Evolutionary conservation across 441 rosid species (phyloP), one percentile per base, ranked within the genome.

Genomic region (Arabidopsis lyrata): DNA sequence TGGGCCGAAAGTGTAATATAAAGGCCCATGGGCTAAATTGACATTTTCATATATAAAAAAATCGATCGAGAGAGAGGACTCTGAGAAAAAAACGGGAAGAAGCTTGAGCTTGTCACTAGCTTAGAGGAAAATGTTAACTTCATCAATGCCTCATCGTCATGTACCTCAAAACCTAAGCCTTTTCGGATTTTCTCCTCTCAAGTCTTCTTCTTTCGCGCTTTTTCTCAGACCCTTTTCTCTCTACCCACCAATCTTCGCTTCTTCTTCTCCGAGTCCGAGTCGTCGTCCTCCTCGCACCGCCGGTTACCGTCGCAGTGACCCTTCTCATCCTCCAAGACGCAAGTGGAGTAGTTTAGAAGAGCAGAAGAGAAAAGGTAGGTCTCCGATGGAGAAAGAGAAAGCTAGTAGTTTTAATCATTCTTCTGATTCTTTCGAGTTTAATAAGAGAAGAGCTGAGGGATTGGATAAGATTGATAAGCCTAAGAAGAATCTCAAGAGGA

Each of bases 361-460:
- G 48, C 73, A 57, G 13, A 76, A 68, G 50, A 73, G 56, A 71
- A 67, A 50, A 80, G 68, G 27, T 12, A 29, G 56, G 5, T 35
- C 72, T 49, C 66, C 78, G 11, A 86, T 87, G 93, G 93, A 87
- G 45, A 90, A 86, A 34, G 66, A 69, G 13, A 66, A 67, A 27
- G 73, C 80, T 65, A 56, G 20, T 73, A 56, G 32, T 3, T 70
- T 59, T 3, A 20, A 63, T 18, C 14, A 16, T 31, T 15, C 48
- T 49, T 55, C 81, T 47, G 62, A 75, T 29, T 59, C 87, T 34
- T 80, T 78, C 45, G 92, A 92, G 80, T 91, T 89, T 76, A 92
- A 92, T 73, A 88, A 84, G 79, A 87, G 89, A 75, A 83, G 97
- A 75, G 97, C 96, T 14, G 89, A 91, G 53, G 99, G 98, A 12